These are phyloP conservation scores for Cardamine resedifolia DNA, from an alignment of 345 rosid genomes.

Conservation along the genomic window DNA sequence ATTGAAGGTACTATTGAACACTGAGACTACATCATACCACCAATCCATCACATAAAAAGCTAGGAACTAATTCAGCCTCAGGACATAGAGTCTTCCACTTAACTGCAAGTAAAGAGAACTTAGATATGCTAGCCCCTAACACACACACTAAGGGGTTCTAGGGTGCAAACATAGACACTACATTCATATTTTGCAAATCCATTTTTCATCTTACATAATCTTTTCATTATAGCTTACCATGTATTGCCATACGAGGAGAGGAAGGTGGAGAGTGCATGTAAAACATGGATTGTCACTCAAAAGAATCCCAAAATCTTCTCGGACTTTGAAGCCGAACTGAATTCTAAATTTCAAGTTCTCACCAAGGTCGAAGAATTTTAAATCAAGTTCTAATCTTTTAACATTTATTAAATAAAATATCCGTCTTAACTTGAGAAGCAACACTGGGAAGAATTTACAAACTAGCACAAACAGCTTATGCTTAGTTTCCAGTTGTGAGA, in stretches of 20 bases:
- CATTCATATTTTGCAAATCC: neutral
- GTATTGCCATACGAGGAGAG: constrained; percentile 12
- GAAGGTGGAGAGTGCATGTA: neutral
- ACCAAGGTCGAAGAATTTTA: neutral
- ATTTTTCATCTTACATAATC: constrained; percentile 2
- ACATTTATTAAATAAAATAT: neutral
- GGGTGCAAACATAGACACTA: neutral
- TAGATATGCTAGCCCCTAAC: neutral
- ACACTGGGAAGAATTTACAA: constrained; percentile 2
- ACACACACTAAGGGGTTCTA: neutral
- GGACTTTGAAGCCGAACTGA: constrained; percentile 1
- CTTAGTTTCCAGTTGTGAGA: constrained; percentile 3
- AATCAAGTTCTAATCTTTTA: neutral
- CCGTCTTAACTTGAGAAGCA: constrained; percentile 1
- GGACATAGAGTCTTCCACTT: constrained; percentile 5
- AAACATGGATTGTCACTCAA: neutral
- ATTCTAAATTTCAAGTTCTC: neutral
- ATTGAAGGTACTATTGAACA: constrained; percentile 8
- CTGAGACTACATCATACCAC: neutral
- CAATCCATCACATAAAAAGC: neutral
- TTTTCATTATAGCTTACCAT: constrained; percentile 15
- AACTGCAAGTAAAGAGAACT: constrained; percentile 2
- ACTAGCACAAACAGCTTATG: neutral
- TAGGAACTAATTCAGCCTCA: constrained; percentile 7
- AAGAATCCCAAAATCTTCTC: neutral